Conservation (phyloP, 345 rosid species). For the Citrus sp. region DNA sequence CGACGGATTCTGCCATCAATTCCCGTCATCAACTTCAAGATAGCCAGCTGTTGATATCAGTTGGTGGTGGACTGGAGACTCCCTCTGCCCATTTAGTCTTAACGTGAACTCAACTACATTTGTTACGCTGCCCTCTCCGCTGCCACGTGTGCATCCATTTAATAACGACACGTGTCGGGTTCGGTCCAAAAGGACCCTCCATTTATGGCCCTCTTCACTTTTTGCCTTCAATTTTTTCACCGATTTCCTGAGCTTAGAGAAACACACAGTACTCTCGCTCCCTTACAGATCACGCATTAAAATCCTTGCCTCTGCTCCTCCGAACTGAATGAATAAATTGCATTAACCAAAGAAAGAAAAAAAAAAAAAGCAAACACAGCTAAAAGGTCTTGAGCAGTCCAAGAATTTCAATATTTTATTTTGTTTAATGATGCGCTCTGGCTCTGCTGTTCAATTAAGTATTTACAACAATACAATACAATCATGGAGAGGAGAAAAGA, state of each 20-base stretch:
- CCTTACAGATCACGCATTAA: background rate
- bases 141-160: background rate
- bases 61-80: background rate
- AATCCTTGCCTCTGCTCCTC: background rate
- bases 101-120: slow-evolving; percentile 13
- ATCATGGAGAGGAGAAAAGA: slow-evolving; percentile 22
- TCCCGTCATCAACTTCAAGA: background rate
- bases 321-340: too few species aligned
- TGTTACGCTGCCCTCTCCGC: background rate
- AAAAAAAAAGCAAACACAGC: background rate
- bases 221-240: slow-evolving; percentile 29
- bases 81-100: background rate
- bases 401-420: background rate
- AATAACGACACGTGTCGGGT: background rate
- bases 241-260: slow-evolving; percentile 14
- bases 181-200: background rate
- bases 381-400: slow-evolving; percentile 15
- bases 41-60: background rate
- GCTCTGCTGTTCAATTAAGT: too few species aligned
- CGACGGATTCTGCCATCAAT: background rate
- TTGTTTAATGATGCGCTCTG: too few species aligned
- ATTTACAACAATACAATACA: slow-evolving; percentile 2
- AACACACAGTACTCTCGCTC: background rate
- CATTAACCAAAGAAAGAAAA: background rate
- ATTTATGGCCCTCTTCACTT: background rate